Evolutionary conservation across 2,329 filamentous ascomycete species (phyloP), one percentile per base, ranked within the genome.

Genomic region (Venturia effusa): DNA sequence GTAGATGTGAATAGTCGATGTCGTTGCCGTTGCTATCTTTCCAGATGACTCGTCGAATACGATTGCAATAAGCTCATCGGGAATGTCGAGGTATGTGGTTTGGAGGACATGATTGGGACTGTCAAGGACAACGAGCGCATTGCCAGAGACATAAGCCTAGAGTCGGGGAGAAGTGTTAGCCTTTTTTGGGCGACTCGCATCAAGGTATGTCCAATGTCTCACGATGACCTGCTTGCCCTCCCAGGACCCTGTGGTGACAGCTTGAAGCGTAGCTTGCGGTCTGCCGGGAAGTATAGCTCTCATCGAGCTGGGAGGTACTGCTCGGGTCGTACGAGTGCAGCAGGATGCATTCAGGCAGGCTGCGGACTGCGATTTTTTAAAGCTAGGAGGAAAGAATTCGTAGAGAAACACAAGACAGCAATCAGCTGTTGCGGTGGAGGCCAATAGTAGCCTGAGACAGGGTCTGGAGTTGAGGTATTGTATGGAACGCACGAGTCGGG

Each of bases 111-210:
- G 84, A 66, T 87, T 81, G 62, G 89, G 84, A 61, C 86, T 88
- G 71, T 85, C 83, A 69, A 97, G 85, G 70, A 99, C 87, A 62
- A 94, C 85, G 68, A 97, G 84, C 66, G 90, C 90, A 75, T 88
- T 89, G 71, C 93, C 93, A 66, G 90, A 94, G 68, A 97, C 88
- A 77, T 97, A 99, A 61, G 86, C 85, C 90, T 95, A 71, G 39
- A 40, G 59, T 13, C 22, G 37, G 61, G 37, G 55, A 54, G 64
- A 61, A 13, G 4, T 30, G 61, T 62, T 48, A 64, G 62, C 27
- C 57, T 61, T 55, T 39, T n/a, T 15, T 39, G 15, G 2, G 54
- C 59, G 61, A 65, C 37, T 64, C 65, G 67, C 67, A 61, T 60
- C 61, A 63, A 61, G 67, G 43, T 34, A 34, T 39, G 11, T 41